Conservation (phyloP, 2,329 filamentous ascomycete genomes). For the Proliferodiscus dingleyae region DNA sequence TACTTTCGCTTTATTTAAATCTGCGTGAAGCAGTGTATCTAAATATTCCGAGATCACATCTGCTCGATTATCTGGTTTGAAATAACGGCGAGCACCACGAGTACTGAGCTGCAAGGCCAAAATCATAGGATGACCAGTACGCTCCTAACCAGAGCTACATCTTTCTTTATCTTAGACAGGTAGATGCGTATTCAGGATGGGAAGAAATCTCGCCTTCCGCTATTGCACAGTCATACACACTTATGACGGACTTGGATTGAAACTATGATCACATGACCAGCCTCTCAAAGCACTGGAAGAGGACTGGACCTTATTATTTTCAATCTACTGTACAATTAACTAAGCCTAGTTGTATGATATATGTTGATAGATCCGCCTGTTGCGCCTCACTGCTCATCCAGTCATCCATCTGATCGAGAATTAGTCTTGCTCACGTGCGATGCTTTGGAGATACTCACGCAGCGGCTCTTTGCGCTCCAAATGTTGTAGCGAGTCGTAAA, state of each 20-base stretch:
- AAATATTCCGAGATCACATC: too few relatives aligned
- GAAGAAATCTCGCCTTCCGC: not conserved
- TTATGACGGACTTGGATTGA: not conserved
- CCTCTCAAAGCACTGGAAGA: not conserved
- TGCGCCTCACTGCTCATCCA: slow-evolving; percentile 42
- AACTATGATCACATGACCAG: not conserved
- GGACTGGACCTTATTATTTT: not conserved
- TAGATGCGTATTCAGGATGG: too few relatives aligned
- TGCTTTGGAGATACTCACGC: slow-evolving; percentile 35
- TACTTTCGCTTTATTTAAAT: too few relatives aligned
- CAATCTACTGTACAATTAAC: not conserved
- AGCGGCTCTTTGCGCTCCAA: slow-evolving; percentile 77
- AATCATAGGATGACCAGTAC: not conserved
- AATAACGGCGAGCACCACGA: too few relatives aligned
- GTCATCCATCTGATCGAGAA: slow-evolving; percentile 63
- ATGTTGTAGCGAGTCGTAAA: slow-evolving; percentile 77
- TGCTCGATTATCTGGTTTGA: too few relatives aligned
- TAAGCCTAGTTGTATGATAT: not conserved
- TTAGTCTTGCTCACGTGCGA: not conserved
- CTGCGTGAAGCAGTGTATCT: too few relatives aligned
- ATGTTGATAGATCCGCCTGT: not conserved
- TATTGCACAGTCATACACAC: not conserved
- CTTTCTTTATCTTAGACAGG: too few relatives aligned
- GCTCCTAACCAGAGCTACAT: not conserved
- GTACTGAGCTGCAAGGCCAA: too few relatives aligned